Evolutionary conservation across 306 rosid species (phyloP).

Genomic region (Acmispon strigosus): DNA sequence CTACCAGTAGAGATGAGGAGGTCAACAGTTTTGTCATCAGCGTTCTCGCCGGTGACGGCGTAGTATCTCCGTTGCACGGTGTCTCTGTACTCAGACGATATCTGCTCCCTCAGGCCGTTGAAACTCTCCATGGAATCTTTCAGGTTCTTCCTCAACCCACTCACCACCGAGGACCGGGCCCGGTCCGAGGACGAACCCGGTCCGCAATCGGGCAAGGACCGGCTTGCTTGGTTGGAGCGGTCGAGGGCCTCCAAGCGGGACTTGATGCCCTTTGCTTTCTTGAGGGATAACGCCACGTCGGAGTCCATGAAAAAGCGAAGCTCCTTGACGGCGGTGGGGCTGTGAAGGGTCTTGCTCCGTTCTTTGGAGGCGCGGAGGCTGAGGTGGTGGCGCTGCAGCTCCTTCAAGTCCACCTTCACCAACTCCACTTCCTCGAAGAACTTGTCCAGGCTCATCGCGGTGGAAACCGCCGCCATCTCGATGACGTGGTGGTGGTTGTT

Average conservation of each 20-base stretch:
- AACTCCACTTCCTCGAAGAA: constrained; percentile 70
- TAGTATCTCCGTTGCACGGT: constrained; percentile 81
- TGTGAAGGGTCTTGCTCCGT: constrained; percentile 65
- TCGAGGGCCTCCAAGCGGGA: constrained; percentile 67
- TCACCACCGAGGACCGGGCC: constrained; percentile 61
- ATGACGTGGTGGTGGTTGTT: constrained; percentile 37
- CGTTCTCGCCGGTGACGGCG: constrained; percentile 83
- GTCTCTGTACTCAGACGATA: constrained; percentile 73
- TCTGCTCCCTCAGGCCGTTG: constrained; percentile 52
- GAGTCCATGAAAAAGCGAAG: constrained; percentile 81
- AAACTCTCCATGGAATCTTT: constrained; percentile 78
- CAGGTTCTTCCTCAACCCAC: constrained; percentile 65
- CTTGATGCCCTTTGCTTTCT: constrained; percentile 68
- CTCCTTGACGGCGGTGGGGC: constrained; percentile 65
- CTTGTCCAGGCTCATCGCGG: constrained; percentile 34
- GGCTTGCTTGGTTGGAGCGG: constrained; percentile 61
- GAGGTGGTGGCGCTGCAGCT: constrained; percentile 47
- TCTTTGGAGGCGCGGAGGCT: constrained; percentile 50
- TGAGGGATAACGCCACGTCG: constrained; percentile 63
- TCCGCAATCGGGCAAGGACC: constrained; percentile 50
- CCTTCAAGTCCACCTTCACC: constrained; percentile 66
- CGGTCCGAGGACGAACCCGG: constrained; percentile 83
- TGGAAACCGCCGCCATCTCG: constrained; percentile 37
- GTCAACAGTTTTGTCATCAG: constrained; percentile 72
- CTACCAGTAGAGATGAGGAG: constrained; percentile 79